Percentiles rank a stretch among this genome's conserved stretches.
Conservation (phyloP, 768 basidiomycete species). For the Auricularia cornea region DNA sequence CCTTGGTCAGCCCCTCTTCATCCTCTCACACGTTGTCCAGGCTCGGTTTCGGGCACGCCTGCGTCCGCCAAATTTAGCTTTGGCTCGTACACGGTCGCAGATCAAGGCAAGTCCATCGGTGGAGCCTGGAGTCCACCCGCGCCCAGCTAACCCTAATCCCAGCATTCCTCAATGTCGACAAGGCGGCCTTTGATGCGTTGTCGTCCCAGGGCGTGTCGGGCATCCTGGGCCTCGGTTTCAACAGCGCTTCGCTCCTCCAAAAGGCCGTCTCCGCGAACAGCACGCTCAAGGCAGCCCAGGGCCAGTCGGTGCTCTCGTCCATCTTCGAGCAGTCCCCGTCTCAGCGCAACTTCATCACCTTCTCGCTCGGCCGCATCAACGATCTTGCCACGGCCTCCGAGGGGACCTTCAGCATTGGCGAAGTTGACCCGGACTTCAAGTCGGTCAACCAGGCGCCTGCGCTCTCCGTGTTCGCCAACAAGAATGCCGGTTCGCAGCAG, state of each 20-base stretch:
- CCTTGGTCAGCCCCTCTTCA: neutral
- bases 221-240: neutral
- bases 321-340: neutral
- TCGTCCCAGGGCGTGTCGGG: neutral
- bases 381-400: neutral
- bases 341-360: neutral
- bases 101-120: neutral
- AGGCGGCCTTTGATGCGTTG: neutral
- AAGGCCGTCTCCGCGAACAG: neutral
- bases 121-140: neutral
- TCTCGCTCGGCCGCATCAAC: neutral
- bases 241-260: neutral
- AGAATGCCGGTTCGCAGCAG: neutral
- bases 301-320: neutral
- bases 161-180: neutral
- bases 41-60: neutral
- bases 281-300: neutral
- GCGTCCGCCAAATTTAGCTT: neutral
- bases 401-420: neutral
- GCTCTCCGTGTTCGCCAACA: neutral
- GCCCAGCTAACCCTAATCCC: neutral
- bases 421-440: neutral
- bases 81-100: neutral
- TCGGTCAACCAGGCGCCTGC: neutral
- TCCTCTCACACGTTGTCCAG: neutral